Conservation (phyloP, 2,329 filamentous ascomycete species). For the Beauveria asiatica region DNA sequence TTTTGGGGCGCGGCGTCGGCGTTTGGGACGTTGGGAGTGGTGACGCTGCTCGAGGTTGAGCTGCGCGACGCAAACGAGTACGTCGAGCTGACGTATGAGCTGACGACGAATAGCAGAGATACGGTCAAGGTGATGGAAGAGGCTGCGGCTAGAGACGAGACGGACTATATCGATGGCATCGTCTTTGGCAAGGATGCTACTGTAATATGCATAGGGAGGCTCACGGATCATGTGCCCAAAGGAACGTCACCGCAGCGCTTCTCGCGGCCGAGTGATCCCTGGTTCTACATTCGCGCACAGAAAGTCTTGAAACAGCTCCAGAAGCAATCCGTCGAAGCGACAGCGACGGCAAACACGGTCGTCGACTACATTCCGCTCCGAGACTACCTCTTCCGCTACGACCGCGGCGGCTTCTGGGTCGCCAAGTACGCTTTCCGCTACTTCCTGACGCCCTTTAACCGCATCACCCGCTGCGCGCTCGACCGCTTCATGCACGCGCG, state of each 20-base stretch:
- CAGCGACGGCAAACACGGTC: constrained; percentile 14
- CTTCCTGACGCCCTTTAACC: constrained; percentile 57
- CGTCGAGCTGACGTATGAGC: constrained; percentile 50
- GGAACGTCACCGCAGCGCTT: constrained; percentile 36
- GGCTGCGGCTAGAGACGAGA: constrained; percentile 27
- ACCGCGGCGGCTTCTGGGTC: constrained; percentile 53
- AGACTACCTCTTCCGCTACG: constrained; percentile 61
- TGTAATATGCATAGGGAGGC: constrained; percentile 52
- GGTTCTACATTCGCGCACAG: constrained; percentile 65
- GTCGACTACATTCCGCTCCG: constrained; percentile 49
- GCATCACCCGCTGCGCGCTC: constrained; percentile 50
- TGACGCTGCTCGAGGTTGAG: constrained; percentile 54
- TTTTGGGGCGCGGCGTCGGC: constrained; percentile 58
- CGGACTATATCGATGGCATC: constrained; percentile 64
- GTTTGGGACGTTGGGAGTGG: constrained; percentile 59
- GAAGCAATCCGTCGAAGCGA: background rate
- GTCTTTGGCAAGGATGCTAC: constrained; percentile 47
- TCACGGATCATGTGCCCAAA: constrained; percentile 38
- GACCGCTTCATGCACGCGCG: constrained; percentile 55
- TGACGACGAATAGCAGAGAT: constrained; percentile 30
- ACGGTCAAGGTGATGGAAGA: constrained; percentile 36
- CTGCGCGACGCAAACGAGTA: constrained; percentile 45
- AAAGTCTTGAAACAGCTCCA: constrained; percentile 25
- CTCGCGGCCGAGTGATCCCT: constrained; percentile 53
- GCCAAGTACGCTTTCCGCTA: constrained; percentile 55